These are phyloP conservation scores for Vairimorpha apis DNA, from an alignment of 371 early-diverging fungal species.

Conservation along the genomic window DNA sequence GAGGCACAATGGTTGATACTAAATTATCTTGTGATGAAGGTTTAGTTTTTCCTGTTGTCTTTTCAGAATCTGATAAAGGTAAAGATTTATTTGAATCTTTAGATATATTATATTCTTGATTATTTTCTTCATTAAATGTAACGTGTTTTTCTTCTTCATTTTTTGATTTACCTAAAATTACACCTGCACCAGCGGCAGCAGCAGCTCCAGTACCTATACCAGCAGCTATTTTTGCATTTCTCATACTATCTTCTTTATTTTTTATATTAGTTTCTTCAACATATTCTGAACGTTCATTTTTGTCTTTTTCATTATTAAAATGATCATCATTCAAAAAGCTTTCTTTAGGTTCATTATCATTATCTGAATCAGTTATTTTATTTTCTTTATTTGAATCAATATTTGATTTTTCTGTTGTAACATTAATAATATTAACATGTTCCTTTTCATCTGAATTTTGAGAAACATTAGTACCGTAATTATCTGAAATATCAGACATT, in stretches of 20 bases:
- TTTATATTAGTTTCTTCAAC: background rate
- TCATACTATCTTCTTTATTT: background rate
- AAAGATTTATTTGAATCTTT: background rate
- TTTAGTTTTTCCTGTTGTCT: background rate
- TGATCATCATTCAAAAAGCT: background rate
- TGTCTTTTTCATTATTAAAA: background rate
- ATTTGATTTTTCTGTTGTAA: background rate
- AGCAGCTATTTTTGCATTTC: slow-evolving; percentile 4
- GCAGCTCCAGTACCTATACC: background rate
- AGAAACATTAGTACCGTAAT: background rate
- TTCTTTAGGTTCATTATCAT: background rate
- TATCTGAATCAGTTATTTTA: background rate
- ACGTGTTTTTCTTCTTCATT: background rate
- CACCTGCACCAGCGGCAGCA: background rate
- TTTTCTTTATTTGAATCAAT: background rate
- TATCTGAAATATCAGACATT: background rate
- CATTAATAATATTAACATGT: background rate
- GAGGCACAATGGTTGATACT: slow-evolving; percentile 3
- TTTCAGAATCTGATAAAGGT: background rate
- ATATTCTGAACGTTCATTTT: background rate
- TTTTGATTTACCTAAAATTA: background rate
- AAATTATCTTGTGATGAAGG: background rate
- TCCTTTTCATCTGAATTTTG: background rate
- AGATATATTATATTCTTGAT: background rate
- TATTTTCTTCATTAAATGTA: background rate